These are phyloP conservation scores for Debaryomyces sp. DNA, from an alignment of 1,139 yeast genomes.

Conservation along the genomic window DNA sequence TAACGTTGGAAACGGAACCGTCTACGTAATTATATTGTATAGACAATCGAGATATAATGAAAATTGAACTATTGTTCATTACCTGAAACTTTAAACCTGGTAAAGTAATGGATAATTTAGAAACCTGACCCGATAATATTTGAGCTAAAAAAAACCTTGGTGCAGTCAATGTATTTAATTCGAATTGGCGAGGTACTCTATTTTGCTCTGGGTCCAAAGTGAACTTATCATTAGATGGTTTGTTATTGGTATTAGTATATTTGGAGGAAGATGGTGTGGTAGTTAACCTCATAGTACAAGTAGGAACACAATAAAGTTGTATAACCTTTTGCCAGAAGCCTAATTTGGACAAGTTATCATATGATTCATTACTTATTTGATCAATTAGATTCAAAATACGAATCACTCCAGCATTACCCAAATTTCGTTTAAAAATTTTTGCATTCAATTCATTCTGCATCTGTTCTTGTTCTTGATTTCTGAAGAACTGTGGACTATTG, in stretches of 20 bases:
- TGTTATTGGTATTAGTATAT: not conserved
- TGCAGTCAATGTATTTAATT: slow-evolving; percentile 64
- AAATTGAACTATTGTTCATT: slow-evolving; percentile 64
- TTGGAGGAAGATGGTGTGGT: slow-evolving; percentile 17
- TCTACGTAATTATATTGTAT: slow-evolving; percentile 62
- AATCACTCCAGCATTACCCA: slow-evolving; percentile 50
- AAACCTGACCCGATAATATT: slow-evolving; percentile 53
- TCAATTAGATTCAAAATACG: slow-evolving; percentile 42
- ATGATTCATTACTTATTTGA: slow-evolving; percentile 36
- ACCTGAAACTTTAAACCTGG: slow-evolving; percentile 71
- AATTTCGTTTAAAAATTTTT: slow-evolving; percentile 40
- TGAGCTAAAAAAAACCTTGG: slow-evolving; percentile 64
- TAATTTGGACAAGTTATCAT: slow-evolving; percentile 29
- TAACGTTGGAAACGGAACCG: slow-evolving; percentile 67
- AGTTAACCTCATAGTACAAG: slow-evolving; percentile 32
- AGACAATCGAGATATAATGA: slow-evolving; percentile 59
- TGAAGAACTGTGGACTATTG: slow-evolving; percentile 4
- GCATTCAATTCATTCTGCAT: slow-evolving; percentile 39
- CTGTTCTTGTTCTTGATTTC: slow-evolving; percentile 21
- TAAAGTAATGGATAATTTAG: slow-evolving; percentile 57
- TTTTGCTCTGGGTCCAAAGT: not conserved
- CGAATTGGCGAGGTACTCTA: slow-evolving; percentile 51
- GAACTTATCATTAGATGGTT: not conserved
- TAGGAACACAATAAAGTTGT: slow-evolving; percentile 37
- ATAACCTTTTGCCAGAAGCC: slow-evolving; percentile 46